Evolutionary conservation across 1,284 basidiomycete species (phyloP).

Genomic region (Takashimella koratensis): DNA sequence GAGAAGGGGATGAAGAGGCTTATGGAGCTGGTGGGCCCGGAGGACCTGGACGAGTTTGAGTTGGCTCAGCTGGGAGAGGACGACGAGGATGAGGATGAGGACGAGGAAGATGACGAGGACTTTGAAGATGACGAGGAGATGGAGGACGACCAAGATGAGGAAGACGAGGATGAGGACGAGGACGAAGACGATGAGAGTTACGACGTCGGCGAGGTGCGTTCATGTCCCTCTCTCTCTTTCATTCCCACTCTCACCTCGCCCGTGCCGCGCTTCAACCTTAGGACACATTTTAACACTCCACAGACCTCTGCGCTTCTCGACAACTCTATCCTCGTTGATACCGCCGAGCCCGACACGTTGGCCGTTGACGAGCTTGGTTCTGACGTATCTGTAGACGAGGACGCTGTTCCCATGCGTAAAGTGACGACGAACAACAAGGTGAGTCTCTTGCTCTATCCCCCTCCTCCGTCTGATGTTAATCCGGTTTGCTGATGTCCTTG

Average conservation of each 20-base stretch:
- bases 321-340: slow-evolving; percentile 47
- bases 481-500: neutral
- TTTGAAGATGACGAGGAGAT: slow-evolving; percentile 56
- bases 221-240: too few species aligned
- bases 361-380: slow-evolving; percentile 68
- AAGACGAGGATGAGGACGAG: slow-evolving; percentile 38
- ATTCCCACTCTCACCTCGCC: too few species aligned
- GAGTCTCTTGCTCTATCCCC: slow-evolving; percentile 25
- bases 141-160: slow-evolving; percentile 49
- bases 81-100: slow-evolving; percentile 50
- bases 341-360: slow-evolving; percentile 52
- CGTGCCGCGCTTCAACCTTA: too few species aligned
- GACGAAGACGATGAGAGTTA: slow-evolving; percentile 44
- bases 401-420: slow-evolving; percentile 72
- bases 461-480: neutral
- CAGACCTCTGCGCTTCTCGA: slow-evolving; percentile 17
- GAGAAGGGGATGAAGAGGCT: slow-evolving; percentile 72
- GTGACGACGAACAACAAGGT: slow-evolving; percentile 78
- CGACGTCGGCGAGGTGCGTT: too few species aligned
- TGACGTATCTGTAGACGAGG: slow-evolving; percentile 63
- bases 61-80: slow-evolving; percentile 24
- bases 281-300: too few species aligned
- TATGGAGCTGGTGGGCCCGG: slow-evolving; percentile 61
- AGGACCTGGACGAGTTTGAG: slow-evolving; percentile 41
- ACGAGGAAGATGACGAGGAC: slow-evolving; percentile 68